Evolutionary conservation across 129 eudicot species (phyloP).

Genomic region (Lactuca sativa): DNA sequence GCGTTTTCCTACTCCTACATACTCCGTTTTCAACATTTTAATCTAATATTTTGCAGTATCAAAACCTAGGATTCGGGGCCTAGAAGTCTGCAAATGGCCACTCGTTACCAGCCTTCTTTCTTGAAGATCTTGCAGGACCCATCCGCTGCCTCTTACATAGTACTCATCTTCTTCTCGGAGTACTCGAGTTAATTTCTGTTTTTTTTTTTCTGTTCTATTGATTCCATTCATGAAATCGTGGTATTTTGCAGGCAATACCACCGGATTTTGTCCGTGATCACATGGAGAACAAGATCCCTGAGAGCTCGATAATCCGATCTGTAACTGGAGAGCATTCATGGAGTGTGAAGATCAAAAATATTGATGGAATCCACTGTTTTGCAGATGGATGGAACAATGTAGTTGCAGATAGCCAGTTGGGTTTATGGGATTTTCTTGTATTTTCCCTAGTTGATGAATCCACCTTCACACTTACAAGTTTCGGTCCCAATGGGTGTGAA

Average conservation of each 20-base stretch:
- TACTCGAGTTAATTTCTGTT: neutral
- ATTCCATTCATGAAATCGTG: neutral
- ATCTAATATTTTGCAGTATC: no score
- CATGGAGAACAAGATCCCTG: constrained; percentile 1
- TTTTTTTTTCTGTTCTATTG: no score
- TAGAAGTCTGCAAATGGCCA: no score
- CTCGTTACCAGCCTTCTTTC: neutral
- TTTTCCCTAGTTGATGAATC: constrained; percentile 2
- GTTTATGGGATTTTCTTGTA: constrained; percentile 4
- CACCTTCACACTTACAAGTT: neutral
- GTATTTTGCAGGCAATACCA: neutral
- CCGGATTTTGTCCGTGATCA: neutral
- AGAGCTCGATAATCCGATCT: neutral
- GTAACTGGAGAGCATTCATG: constrained; percentile 18
- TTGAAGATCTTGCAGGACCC: constrained; percentile 25
- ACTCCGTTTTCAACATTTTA: no score
- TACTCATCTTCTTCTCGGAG: neutral
- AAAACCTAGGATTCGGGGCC: no score
- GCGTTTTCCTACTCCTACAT: no score
- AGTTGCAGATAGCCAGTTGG: constrained; percentile 2
- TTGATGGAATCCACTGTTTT: neutral
- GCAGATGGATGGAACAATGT: constrained; percentile 13
- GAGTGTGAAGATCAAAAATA: neutral
- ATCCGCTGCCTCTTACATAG: constrained; percentile 15
- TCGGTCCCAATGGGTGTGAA: neutral